Evolutionary conservation across 768 basidiomycete species (phyloP).

Genomic region (Rhodotorula diobovata): DNA sequence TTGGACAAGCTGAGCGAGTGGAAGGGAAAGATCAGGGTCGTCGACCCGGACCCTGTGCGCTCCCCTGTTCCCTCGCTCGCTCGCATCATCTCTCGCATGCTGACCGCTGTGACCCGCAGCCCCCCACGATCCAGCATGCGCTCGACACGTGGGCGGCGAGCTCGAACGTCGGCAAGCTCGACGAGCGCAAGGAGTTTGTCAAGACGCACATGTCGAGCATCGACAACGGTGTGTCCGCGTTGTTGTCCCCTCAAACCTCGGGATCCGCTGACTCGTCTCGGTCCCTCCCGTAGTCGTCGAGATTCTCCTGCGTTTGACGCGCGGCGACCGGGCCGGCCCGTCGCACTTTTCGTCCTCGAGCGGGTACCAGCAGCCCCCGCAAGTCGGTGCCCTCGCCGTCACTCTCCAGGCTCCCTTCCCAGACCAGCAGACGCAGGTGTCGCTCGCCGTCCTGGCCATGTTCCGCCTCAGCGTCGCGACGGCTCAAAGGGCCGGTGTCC

Average conservation of each 20-base stretch:
- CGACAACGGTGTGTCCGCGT: constrained; percentile 56
- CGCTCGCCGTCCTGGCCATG: constrained; percentile 84
- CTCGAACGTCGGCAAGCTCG: constrained; percentile 67
- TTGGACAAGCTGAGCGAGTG: constrained; percentile 52
- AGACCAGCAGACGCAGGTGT: constrained; percentile 87
- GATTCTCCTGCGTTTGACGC: constrained; percentile 82
- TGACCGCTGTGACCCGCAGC: constrained; percentile 52
- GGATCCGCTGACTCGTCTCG: background rate
- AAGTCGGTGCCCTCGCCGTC: constrained; percentile 42
- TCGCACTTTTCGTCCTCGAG: constrained; percentile 51
- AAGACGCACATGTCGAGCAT: constrained; percentile 79
- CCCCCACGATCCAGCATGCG: constrained; percentile 84
- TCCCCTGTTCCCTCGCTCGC: constrained; percentile 1
- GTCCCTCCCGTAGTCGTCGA: constrained; percentile 58
- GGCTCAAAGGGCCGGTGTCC: constrained; percentile 61
- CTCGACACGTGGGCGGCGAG: constrained; percentile 85
- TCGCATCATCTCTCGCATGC: background rate
- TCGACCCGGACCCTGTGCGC: constrained; percentile 90
- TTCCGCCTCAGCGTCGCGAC: constrained; percentile 79
- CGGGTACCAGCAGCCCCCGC: constrained; percentile 13
- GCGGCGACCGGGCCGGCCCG: constrained; percentile 72
- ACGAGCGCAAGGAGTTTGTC: constrained; percentile 79
- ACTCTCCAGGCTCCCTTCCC: constrained; percentile 66
- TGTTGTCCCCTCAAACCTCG: background rate
- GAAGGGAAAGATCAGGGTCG: constrained; percentile 87